Conservation (phyloP, 1,284 basidiomycete genomes). For the Stygiomarasmius scandens region DNA sequence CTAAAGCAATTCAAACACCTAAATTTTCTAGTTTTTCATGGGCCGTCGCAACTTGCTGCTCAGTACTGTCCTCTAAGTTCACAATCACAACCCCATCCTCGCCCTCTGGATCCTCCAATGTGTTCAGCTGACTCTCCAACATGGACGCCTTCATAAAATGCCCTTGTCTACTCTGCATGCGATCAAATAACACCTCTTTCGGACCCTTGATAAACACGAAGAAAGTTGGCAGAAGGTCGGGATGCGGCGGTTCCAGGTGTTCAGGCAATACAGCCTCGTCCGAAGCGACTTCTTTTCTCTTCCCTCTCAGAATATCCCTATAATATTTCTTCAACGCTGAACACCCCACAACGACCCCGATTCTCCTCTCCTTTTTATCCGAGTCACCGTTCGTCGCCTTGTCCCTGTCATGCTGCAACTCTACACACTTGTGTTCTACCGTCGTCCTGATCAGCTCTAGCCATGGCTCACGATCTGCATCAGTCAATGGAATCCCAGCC, state of each 20-base stretch:
- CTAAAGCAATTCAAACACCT: slow-evolving; percentile 1
- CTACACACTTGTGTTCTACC: slow-evolving; percentile 53
- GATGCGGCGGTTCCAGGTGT: slow-evolving; percentile 27
- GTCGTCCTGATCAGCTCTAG: slow-evolving; percentile 71
- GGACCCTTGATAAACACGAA: slow-evolving; percentile 86
- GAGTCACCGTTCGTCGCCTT: slow-evolving; percentile 14
- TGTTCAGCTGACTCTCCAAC: slow-evolving; percentile 84
- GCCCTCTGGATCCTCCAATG: slow-evolving; percentile 75
- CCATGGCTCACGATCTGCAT: slow-evolving; percentile 89
- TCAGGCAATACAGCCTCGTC: slow-evolving; percentile 27
- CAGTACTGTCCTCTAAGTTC: slow-evolving; percentile 56
- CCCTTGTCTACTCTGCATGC: slow-evolving; percentile 73
- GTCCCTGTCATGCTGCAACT: slow-evolving; percentile 25
- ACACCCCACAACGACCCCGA: slow-evolving; percentile 80
- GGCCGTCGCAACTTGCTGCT: slow-evolving; percentile 57
- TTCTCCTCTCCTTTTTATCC: slow-evolving; percentile 4
- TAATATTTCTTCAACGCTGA: slow-evolving; percentile 86
- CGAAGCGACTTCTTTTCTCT: slow-evolving; percentile 25
- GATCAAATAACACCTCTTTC: slow-evolving; percentile 60
- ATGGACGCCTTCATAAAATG: slow-evolving; percentile 92
- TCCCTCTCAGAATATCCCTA: slow-evolving; percentile 79
- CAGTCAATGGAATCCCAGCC: slow-evolving; percentile 74
- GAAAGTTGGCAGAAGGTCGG: slow-evolving; percentile 56
- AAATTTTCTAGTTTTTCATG: slow-evolving; percentile 33
- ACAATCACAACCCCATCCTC: slow-evolving; percentile 74